Conservation (phyloP, 768 basidiomycete species). For the Tulasnella sp. region DNA sequence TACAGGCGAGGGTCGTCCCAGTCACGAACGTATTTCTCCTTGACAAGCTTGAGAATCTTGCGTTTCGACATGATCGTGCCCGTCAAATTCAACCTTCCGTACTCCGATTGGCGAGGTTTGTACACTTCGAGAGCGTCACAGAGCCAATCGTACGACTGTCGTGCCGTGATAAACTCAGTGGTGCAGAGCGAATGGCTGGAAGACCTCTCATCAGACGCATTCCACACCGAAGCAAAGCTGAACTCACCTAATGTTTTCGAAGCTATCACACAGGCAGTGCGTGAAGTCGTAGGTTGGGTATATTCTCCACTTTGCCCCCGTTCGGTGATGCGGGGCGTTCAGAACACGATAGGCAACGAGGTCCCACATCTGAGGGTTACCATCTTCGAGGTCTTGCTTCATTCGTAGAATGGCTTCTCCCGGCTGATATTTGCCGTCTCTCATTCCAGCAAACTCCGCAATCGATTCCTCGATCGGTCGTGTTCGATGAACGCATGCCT, state of each 20-base stretch:
- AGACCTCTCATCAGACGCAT: neutral
- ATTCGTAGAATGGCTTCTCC: constrained; percentile 90
- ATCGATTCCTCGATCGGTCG: constrained; percentile 83
- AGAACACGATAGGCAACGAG: constrained; percentile 91
- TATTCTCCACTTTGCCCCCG: constrained; percentile 86
- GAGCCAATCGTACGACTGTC: constrained; percentile 98
- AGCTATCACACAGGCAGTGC: constrained; percentile 94
- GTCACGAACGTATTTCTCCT: constrained; percentile 68
- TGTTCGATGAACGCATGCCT: constrained; percentile 75
- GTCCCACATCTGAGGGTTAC: constrained; percentile 99
- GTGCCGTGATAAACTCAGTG: constrained; percentile 86
- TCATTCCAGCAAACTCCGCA: constrained; percentile 84
- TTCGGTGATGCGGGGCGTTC: constrained; percentile 84
- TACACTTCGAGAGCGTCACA: constrained; percentile 97
- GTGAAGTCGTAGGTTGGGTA: constrained; percentile 99
- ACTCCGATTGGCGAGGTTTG: constrained; percentile 95
- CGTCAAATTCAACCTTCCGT: constrained; percentile 82
- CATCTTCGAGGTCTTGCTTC: constrained; percentile 89
- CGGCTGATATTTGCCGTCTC: constrained; percentile 75
- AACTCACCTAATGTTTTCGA: constrained; percentile 98
- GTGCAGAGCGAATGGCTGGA: constrained; percentile 92
- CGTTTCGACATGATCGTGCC: constrained; percentile 90
- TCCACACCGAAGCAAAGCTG: neutral
- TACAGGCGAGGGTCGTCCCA: constrained; percentile 99
- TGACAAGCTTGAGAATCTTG: constrained; percentile 82